A percentile compares a stretch with the other conserved stretches of the same genome.
phyloP scores from a whole-genome alignment of 2,329 filamentous ascomycete genomes.

The Botrytis porri region DNA sequence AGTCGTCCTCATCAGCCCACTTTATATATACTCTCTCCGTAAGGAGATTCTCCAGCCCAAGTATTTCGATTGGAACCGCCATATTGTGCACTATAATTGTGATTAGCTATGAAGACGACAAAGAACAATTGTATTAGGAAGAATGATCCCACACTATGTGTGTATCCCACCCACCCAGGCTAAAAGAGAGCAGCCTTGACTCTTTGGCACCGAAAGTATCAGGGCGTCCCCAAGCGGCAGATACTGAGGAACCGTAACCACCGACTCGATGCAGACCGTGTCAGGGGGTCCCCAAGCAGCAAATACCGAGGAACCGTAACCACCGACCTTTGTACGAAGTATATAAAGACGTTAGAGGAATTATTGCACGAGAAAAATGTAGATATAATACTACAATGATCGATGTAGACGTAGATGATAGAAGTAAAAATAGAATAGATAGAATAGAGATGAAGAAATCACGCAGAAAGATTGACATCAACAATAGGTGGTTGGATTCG shows the following conservation, averaged over 20 bases:
- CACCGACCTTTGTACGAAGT: not conserved
- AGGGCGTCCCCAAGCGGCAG: not conserved
- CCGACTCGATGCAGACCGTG: not conserved
- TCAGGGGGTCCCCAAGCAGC: not conserved
- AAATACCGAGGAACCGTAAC: not conserved
- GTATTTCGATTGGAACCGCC: not conserved
- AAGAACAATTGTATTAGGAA: not conserved
- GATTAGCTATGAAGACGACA: not conserved
- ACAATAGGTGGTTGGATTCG: too few relatives aligned
- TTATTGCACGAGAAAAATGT: not conserved
- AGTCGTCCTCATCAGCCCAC: not conserved
- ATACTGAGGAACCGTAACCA: not conserved
- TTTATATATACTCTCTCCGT: not conserved
- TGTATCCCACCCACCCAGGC: not conserved
- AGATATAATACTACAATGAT: not conserved
- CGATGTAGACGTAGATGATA: not conserved
- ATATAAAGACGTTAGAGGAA: not conserved
- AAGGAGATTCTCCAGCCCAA: not conserved
- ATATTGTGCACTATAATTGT: not conserved
- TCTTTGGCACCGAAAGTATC: not conserved
- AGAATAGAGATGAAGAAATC: not conserved
- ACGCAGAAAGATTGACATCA: too few relatives aligned
- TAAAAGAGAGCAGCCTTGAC: not conserved
- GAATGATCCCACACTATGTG: not conserved
- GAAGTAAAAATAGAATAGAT: not conserved